phyloP scores from a whole-genome alignment of 192 early-diverging fungal genomes.

The Tieghemiomyces parasiticus region DNA sequence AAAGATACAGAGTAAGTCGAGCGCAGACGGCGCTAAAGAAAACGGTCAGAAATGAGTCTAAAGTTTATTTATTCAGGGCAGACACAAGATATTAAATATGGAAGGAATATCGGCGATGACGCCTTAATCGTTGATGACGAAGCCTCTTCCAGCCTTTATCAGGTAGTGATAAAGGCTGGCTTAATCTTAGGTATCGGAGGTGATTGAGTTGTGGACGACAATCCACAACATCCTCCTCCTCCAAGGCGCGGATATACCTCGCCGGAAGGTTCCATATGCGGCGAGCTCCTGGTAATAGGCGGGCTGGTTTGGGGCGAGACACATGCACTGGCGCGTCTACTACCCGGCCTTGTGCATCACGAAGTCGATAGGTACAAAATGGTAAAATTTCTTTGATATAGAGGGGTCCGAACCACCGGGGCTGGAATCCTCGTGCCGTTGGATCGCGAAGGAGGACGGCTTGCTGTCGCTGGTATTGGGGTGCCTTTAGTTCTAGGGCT shows the following conservation, averaged over 20 bases:
- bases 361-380: not conserved
- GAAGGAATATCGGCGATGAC: too few species aligned
- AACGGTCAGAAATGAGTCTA: too few species aligned
- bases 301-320: not conserved
- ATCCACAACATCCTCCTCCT: constrained; percentile 1
- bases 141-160: too few species aligned
- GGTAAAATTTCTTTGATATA: not conserved
- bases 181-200: too few species aligned
- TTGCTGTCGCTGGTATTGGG: not conserved
- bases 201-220: too few species aligned
- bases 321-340: not conserved
- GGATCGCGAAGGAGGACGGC: not conserved
- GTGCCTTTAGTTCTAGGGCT: not conserved
- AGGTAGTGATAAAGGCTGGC: too few species aligned
- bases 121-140: too few species aligned
- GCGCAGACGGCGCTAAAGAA: too few species aligned
- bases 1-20: too few species aligned
- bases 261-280: not conserved
- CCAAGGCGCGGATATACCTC: not conserved
- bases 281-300: not conserved
- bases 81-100: too few species aligned
- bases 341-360: not conserved
- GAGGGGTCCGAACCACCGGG: constrained; percentile 1
- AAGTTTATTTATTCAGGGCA: too few species aligned
- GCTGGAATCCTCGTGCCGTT: not conserved